Percentiles rank a stretch among this genome's conserved stretches.
Conservation (phyloP, 73 alveolate genomes). For the Paramecium primaurelia region DNA sequence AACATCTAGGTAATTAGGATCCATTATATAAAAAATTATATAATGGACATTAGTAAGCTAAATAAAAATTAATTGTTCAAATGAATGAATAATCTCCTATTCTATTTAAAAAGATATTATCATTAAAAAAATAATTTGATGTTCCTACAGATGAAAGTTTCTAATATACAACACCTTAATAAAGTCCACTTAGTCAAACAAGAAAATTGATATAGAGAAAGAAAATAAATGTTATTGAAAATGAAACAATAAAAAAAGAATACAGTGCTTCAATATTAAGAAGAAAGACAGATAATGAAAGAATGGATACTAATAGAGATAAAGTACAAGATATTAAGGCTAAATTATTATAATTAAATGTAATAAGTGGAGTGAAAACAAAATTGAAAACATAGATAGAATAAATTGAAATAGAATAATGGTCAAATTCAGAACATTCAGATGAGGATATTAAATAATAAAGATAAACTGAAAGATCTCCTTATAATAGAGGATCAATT, state of each 20-base stretch:
- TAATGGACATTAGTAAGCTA: background rate
- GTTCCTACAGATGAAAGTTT: constrained; percentile 18
- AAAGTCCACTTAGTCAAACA: background rate
- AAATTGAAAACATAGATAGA: background rate
- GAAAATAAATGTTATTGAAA: background rate
- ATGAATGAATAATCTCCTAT: background rate
- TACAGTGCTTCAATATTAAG: background rate
- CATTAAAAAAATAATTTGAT: background rate
- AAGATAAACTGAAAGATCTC: background rate
- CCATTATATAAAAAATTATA: background rate
- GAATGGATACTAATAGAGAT: background rate
- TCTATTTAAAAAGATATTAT: background rate
- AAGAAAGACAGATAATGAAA: background rate
- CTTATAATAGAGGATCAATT: background rate
- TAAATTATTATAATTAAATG: background rate
- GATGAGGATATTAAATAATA: background rate
- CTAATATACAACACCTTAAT: background rate
- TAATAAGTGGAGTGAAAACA: background rate
- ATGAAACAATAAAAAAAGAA: background rate
- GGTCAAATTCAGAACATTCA: constrained; percentile 45
- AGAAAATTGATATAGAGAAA: background rate
- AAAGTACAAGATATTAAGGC: background rate
- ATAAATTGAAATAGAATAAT: background rate
- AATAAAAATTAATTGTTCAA: background rate
- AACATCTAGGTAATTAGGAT: constrained; percentile 4